Conservation (phyloP, 2,329 filamentous ascomycete species). For the Talaromyces sp. region DNA sequence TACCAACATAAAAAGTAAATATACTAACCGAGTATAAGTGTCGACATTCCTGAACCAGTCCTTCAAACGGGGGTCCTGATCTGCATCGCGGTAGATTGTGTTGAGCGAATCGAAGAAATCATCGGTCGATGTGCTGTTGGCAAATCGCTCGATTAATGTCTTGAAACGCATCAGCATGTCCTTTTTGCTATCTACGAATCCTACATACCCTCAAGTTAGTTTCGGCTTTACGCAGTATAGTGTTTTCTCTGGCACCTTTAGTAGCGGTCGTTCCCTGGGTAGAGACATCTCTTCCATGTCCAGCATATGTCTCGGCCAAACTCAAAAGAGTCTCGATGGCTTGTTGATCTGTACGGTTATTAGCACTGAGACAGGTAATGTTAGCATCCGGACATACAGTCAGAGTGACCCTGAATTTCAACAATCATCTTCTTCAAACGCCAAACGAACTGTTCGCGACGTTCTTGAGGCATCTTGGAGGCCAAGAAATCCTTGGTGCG, state of each 20-base stretch:
- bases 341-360: constrained; percentile 59
- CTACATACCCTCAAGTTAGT: constrained; percentile 68
- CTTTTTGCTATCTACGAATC: constrained; percentile 34
- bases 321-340: constrained; percentile 84
- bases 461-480: constrained; percentile 86
- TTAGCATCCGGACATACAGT: constrained; percentile 56
- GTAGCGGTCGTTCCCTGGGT: constrained; percentile 64
- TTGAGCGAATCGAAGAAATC: constrained; percentile 83
- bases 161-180: constrained; percentile 54
- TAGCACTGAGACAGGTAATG: neutral
- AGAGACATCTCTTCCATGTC: constrained; percentile 65
- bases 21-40: constrained; percentile 59
- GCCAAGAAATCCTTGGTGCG: constrained; percentile 70
- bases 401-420: constrained; percentile 90
- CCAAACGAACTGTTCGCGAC: constrained; percentile 86
- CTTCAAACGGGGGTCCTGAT: constrained; percentile 79
- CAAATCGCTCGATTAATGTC: constrained; percentile 89
- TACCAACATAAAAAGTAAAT: neutral
- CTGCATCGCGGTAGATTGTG: constrained; percentile 80
- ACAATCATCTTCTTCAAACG: constrained; percentile 97
- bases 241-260: constrained; percentile 65
- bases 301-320: constrained; percentile 79
- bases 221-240: constrained; percentile 68
- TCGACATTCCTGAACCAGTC: constrained; percentile 83
- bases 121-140: constrained; percentile 85